Conservation (phyloP, 169 alveolate genomes). For the Amoebophrya sp. region DNA sequence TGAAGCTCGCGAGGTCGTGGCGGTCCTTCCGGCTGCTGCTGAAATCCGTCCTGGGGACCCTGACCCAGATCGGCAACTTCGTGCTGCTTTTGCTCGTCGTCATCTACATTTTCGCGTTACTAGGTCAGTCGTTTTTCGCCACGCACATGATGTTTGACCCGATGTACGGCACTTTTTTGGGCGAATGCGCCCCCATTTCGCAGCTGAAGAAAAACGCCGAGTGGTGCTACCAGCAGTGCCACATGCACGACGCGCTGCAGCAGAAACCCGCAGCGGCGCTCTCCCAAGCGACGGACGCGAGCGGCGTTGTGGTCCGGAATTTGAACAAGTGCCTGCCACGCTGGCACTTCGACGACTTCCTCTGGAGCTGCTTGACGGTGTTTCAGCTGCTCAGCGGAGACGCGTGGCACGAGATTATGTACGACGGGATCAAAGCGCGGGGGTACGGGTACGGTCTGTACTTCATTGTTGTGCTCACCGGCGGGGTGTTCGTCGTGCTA, state of each 20-base stretch:
- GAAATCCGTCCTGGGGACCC: neutral
- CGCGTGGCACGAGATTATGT: neutral
- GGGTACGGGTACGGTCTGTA: neutral
- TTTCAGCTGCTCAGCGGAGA: neutral
- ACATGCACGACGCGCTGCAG: conserved; percentile 15
- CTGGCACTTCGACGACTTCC: conserved; percentile 19
- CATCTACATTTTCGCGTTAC: neutral
- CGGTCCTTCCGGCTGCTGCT: neutral
- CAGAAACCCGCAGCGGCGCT: neutral
- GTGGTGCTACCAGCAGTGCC: neutral
- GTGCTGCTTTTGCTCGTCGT: neutral
- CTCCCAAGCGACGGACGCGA: neutral
- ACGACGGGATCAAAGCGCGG: neutral
- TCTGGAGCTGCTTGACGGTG: neutral
- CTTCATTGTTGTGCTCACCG: neutral
- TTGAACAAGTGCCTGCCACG: neutral
- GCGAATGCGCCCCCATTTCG: neutral
- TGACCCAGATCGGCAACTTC: neutral
- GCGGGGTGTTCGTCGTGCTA: neutral
- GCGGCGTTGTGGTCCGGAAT: neutral
- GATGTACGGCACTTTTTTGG: neutral
- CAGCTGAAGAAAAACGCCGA: neutral
- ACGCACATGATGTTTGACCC: neutral
- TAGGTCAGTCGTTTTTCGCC: neutral
- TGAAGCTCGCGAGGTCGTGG: neutral